phyloP scores from a whole-genome alignment of 2,329 filamentous ascomycete species.

The Fusarium scirpi region DNA sequence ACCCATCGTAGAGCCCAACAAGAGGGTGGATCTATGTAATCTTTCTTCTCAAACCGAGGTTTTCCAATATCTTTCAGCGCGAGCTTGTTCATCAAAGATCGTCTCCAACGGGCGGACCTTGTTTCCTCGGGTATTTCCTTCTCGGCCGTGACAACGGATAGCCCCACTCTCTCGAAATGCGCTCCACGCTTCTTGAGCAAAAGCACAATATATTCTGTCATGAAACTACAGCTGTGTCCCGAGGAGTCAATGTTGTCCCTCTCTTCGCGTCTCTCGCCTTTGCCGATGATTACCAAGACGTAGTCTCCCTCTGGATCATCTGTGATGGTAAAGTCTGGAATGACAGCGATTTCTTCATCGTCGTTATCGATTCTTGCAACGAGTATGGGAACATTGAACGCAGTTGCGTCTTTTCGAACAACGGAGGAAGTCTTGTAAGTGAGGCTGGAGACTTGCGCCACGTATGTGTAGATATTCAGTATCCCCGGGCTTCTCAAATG shows the following conservation, averaged over 20 bases:
- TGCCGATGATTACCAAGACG: not conserved
- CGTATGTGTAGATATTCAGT: not conserved
- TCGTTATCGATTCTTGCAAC: not conserved
- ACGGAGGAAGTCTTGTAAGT: accelerated
- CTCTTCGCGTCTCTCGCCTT: not conserved
- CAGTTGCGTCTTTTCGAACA: not conserved
- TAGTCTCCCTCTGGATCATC: not conserved
- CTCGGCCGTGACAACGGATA: accelerated
- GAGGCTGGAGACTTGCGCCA: not conserved
- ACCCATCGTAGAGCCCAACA: not conserved
- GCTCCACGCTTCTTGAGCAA: not conserved
- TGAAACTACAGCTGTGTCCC: accelerated
- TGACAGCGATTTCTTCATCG: not conserved
- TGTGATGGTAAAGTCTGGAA: not conserved
- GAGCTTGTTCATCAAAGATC: not conserved
- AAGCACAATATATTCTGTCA: not conserved
- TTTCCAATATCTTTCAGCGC: not conserved
- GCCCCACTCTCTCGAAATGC: not conserved
- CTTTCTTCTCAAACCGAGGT: accelerated
- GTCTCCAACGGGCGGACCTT: too few relatives aligned
- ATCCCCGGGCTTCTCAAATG: not conserved
- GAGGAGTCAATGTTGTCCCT: accelerated
- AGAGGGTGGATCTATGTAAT: not conserved
- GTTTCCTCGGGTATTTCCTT: accelerated
- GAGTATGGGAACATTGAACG: not conserved